Conservation (phyloP, 2,329 filamentous ascomycete genomes). For the Claviceps digitariae region DNA sequence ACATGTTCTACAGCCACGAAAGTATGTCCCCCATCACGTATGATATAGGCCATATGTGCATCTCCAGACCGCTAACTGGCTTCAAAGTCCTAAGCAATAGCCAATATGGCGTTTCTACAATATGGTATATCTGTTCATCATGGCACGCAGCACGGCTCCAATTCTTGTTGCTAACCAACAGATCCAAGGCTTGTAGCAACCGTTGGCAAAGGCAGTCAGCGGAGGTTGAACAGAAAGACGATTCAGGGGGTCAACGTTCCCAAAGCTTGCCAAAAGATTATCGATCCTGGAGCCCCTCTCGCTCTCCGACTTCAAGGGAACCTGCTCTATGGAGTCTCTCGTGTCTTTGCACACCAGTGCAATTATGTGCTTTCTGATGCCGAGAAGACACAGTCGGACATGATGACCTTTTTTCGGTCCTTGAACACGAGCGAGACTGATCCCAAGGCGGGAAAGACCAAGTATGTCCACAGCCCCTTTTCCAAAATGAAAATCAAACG, state of each 20-base stretch:
- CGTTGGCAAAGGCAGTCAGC: constrained; percentile 58
- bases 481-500: constrained; percentile 1
- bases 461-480: constrained; percentile 37
- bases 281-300: constrained; percentile 67
- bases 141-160: too few relatives aligned
- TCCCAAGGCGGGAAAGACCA: constrained; percentile 54
- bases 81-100: constrained; percentile 62
- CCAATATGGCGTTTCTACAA: constrained; percentile 84
- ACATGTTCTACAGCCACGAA: constrained; percentile 94
- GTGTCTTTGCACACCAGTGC: constrained; percentile 79
- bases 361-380: constrained; percentile 72
- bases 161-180: not conserved
- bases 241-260: constrained; percentile 80
- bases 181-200: constrained; percentile 73
- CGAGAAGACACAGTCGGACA: constrained; percentile 58
- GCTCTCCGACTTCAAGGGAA: constrained; percentile 82
- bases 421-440: constrained; percentile 47
- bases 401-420: constrained; percentile 52
- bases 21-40: constrained; percentile 37
- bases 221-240: constrained; percentile 68
- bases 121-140: constrained; percentile 52
- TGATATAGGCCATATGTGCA: not conserved
- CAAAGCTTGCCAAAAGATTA: constrained; percentile 80
- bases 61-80: constrained; percentile 11
- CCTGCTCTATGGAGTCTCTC: constrained; percentile 71